A percentile compares a stretch with the other conserved stretches of the same genome.
Conservation (phyloP, 1,284 basidiomycete genomes). For the Lentinula novae-zelandiae region DNA sequence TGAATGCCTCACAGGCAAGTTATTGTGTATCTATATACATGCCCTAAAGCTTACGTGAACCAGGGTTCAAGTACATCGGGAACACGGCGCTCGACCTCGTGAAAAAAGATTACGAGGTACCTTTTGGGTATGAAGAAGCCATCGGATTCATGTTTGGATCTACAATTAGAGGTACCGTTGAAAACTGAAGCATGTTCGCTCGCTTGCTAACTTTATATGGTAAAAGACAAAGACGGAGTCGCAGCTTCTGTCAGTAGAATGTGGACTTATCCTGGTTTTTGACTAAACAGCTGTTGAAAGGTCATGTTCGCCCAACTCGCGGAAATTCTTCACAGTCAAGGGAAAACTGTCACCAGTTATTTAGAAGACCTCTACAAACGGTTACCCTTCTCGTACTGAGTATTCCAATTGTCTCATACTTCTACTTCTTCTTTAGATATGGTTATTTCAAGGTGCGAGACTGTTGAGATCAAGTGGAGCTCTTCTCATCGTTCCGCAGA, state of each 20-base stretch:
- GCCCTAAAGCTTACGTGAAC: neutral
- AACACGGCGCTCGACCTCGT: slow-evolving; percentile 71
- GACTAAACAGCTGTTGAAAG: slow-evolving; percentile 27
- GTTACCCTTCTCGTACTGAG: slow-evolving; percentile 29
- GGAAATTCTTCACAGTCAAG: slow-evolving; percentile 42
- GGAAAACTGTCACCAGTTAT: slow-evolving; percentile 51
- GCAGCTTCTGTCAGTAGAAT: slow-evolving; percentile 56
- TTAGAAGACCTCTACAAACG: slow-evolving; percentile 62
- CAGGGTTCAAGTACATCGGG: slow-evolving; percentile 84
- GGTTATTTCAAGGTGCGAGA: slow-evolving; percentile 54
- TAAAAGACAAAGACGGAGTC: slow-evolving; percentile 76
- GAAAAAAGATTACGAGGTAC: slow-evolving; percentile 64
- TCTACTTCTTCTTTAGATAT: slow-evolving; percentile 28
- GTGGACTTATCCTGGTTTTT: neutral
- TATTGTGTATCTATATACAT: neutral
- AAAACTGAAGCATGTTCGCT: neutral
- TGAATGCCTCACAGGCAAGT: slow-evolving; percentile 76
- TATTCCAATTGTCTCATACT: neutral
- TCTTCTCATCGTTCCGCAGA: slow-evolving; percentile 36
- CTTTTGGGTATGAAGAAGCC: slow-evolving; percentile 86
- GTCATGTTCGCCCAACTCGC: slow-evolving; percentile 68
- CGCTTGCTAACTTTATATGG: neutral
- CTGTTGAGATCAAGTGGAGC: slow-evolving; percentile 16
- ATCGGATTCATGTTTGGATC: slow-evolving; percentile 84
- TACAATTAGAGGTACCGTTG: slow-evolving; percentile 42